phyloP scores from a whole-genome alignment of 1,284 basidiomycete species.

The Uromyces viciae-fabae region DNA sequence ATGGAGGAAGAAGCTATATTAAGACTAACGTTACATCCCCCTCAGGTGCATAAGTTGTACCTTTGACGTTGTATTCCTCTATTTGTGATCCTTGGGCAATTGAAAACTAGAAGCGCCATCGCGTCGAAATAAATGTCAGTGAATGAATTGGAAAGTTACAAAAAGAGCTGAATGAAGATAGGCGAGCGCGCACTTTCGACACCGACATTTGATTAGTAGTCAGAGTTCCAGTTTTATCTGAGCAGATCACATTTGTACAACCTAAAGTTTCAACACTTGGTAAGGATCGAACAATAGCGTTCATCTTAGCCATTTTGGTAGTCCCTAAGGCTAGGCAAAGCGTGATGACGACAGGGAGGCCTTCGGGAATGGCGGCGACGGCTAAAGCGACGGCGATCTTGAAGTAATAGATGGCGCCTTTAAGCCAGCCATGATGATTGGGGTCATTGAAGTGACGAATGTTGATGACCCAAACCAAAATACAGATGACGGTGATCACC shows the following conservation, averaged over 20 bases:
- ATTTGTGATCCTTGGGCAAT: conserved; percentile 64
- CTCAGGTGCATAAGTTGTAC: conserved; percentile 79
- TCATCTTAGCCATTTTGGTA: conserved; percentile 96
- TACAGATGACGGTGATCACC: conserved; percentile 88
- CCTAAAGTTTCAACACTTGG: conserved; percentile 95
- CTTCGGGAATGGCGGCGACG: conserved; percentile 92
- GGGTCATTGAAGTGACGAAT: conserved; percentile 89
- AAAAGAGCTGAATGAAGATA: not conserved
- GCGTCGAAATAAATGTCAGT: not conserved
- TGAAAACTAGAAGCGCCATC: conserved; percentile 62
- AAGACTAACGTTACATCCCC: conserved; percentile 63
- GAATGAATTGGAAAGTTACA: not conserved
- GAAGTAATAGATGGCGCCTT: conserved; percentile 93
- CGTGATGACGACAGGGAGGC: conserved; percentile 89
- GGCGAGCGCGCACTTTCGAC: conserved; percentile 63
- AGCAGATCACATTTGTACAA: conserved; percentile 93
- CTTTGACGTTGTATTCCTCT: conserved; percentile 74
- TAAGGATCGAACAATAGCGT: conserved; percentile 89
- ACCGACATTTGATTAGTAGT: conserved; percentile 83
- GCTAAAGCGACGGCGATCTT: conserved; percentile 95
- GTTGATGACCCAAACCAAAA: conserved; percentile 94
- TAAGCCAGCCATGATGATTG: conserved; percentile 77
- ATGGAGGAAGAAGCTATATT: not conserved
- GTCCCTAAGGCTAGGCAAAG: conserved; percentile 92
- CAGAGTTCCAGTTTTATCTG: conserved; percentile 78